phyloP scores from a whole-genome alignment of 2,329 filamentous ascomycete species.

The Calonectria crousiana region DNA sequence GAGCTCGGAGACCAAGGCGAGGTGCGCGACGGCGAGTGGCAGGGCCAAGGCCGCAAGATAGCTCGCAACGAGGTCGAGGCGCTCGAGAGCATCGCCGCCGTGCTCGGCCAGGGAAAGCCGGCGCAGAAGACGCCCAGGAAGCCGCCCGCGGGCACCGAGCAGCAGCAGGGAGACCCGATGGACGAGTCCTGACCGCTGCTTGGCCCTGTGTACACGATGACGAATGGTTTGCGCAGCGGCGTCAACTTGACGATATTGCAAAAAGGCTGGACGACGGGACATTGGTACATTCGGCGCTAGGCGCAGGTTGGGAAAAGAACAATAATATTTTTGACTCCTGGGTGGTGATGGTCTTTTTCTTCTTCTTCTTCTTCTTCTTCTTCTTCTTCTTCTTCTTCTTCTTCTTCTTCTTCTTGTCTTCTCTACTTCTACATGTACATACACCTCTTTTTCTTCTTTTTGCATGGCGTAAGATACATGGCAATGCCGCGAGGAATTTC shows the following conservation, averaged over 20 bases:
- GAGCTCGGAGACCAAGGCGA: constrained; percentile 73
- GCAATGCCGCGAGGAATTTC: constrained; percentile 34
- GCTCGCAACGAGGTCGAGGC: constrained; percentile 68
- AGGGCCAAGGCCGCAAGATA: constrained; percentile 64
- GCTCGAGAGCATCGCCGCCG: constrained; percentile 63
- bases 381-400: constrained; percentile 12
- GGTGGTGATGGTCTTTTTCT: constrained; percentile 10
- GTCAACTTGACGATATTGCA: not conserved
- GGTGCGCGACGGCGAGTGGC: constrained; percentile 74
- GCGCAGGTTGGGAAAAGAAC: constrained; percentile 30
- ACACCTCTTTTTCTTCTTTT: constrained; percentile 23
- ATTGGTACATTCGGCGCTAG: constrained; percentile 23
- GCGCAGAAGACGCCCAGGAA: not conserved
- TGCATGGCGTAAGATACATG: constrained; percentile 21
- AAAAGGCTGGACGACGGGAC: not conserved
- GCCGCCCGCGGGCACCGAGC: not conserved
- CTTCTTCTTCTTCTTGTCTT: constrained; percentile 7
- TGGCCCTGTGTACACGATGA: too few relatives aligned
- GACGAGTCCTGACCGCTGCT: constrained; percentile 42
- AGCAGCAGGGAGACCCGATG: constrained; percentile 40
- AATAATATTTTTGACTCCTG: not conserved
- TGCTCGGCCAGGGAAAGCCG: constrained; percentile 52
- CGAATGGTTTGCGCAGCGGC: not conserved
- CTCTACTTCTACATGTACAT: constrained; percentile 30
- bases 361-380: constrained; percentile 18